Evolutionary conservation across 306 rosid species (phyloP).

Genomic region (Quercus cerris): DNA sequence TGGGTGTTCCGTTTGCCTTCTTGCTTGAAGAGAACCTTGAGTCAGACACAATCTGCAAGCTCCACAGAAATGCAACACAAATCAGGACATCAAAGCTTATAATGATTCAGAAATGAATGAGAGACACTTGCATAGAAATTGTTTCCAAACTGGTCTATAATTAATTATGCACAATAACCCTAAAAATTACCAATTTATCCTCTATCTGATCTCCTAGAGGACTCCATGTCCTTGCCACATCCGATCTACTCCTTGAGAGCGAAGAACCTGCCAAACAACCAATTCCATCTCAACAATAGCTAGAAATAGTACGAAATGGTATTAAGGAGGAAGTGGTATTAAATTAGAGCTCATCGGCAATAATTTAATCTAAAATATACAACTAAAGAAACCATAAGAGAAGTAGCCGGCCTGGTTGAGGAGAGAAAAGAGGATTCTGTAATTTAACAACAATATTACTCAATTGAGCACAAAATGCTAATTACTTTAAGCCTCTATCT

Average conservation of each 20-base stretch:
- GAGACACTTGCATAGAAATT: constrained; percentile 6
- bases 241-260: constrained; percentile 58
- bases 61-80: constrained; percentile 20
- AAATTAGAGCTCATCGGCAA: too few species aligned
- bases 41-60: constrained; percentile 49
- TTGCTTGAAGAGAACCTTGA: constrained; percentile 55
- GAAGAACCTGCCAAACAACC: constrained; percentile 53
- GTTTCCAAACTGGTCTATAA: not conserved
- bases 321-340: too few species aligned
- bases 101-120: constrained; percentile 4
- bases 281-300: constrained; percentile 9
- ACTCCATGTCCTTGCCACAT: constrained; percentile 42
- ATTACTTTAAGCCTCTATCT: too few species aligned
- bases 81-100: constrained; percentile 16
- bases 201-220: constrained; percentile 61
- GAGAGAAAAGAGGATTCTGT: constrained; percentile 11
- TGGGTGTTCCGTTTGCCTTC: constrained; percentile 51
- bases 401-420: constrained; percentile 17
- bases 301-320: not conserved
- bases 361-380: not conserved
- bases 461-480: not conserved
- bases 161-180: constrained; percentile 1
- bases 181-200: constrained; percentile 60
- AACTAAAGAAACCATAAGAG: constrained; percentile 11
- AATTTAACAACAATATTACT: not conserved